Conservation (phyloP, 257 asterid genomes). For the Solanum clarkiae region DNA sequence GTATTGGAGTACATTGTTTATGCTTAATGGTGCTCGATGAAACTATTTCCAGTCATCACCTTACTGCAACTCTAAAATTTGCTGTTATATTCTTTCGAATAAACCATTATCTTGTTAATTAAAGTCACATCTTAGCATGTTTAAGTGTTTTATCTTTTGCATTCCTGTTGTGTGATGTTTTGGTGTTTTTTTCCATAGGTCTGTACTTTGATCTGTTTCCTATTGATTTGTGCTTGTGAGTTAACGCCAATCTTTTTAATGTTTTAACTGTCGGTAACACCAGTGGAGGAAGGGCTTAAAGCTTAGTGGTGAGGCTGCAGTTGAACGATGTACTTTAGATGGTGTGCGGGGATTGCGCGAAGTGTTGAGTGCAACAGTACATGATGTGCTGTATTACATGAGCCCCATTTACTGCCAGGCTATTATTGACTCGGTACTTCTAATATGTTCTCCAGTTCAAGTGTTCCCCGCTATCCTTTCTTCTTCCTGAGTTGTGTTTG, state of each 20-base stretch:
- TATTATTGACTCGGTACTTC: slow-evolving; percentile 77
- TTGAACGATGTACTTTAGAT: slow-evolving; percentile 78
- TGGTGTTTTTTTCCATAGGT: neutral
- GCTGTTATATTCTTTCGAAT: neutral
- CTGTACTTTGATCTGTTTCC: neutral
- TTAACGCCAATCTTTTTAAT: neutral
- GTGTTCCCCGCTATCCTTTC: neutral
- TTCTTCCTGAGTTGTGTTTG: neutral
- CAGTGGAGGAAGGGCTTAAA: slow-evolving; percentile 97
- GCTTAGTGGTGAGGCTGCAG: slow-evolving; percentile 89
- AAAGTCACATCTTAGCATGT: neutral
- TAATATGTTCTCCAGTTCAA: neutral
- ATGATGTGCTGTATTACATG: slow-evolving; percentile 95
- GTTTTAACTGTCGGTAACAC: slow-evolving; percentile 6
- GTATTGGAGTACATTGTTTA: neutral
- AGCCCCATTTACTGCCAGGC: slow-evolving; percentile 97
- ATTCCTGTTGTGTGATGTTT: neutral
- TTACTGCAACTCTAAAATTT: neutral
- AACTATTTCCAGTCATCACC: neutral
- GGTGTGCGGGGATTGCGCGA: slow-evolving; percentile 91
- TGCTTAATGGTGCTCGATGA: neutral
- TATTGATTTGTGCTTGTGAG: neutral
- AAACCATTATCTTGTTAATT: neutral
- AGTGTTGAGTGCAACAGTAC: slow-evolving; percentile 95
- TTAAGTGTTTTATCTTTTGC: neutral